Conservation (phyloP, 2,329 filamentous ascomycete genomes). For the Gaeumannomyces sp. region DNA sequence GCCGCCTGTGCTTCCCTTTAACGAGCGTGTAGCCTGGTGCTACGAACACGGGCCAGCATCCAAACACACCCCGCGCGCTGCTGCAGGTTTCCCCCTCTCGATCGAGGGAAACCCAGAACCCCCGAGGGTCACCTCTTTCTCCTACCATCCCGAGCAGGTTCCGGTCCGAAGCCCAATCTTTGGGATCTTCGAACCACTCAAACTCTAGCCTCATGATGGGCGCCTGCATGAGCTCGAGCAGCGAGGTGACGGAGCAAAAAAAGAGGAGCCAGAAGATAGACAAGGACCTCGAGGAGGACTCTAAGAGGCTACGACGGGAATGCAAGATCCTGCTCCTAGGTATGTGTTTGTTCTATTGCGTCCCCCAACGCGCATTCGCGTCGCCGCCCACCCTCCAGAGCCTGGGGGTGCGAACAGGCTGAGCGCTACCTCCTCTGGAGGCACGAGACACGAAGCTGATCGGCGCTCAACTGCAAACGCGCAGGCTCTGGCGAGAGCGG, state of each 20-base stretch:
- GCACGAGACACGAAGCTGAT: neutral
- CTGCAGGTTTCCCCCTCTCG: no score
- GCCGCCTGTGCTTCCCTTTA: no score
- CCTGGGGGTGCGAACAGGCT: neutral
- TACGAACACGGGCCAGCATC: no score
- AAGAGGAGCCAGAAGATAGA: conserved; percentile 97
- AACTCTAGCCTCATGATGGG: conserved; percentile 57
- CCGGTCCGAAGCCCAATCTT: conserved; percentile 5
- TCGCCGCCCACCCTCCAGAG: no score
- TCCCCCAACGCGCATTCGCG: no score
- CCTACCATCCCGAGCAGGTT: no score
- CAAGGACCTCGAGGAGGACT: conserved; percentile 88
- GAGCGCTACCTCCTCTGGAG: conserved; percentile 13
- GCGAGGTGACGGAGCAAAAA: conserved; percentile 85
- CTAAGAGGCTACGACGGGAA: conserved; percentile 85
- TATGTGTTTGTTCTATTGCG: conserved; percentile 38
- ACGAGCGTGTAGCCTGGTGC: no score
- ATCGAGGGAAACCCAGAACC: no score
- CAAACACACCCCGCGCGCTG: no score
- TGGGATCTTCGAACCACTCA: conserved; percentile 5
- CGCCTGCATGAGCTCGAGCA: conserved; percentile 82
- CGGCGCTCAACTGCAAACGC: neutral
- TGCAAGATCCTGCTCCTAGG: conserved; percentile 97
- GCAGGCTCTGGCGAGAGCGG: conserved; percentile 95
- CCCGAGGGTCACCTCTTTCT: no score